Base-by-base conservation (phyloP, 495 filamentous ascomycete genomes). In the Podospora comata region DNA sequence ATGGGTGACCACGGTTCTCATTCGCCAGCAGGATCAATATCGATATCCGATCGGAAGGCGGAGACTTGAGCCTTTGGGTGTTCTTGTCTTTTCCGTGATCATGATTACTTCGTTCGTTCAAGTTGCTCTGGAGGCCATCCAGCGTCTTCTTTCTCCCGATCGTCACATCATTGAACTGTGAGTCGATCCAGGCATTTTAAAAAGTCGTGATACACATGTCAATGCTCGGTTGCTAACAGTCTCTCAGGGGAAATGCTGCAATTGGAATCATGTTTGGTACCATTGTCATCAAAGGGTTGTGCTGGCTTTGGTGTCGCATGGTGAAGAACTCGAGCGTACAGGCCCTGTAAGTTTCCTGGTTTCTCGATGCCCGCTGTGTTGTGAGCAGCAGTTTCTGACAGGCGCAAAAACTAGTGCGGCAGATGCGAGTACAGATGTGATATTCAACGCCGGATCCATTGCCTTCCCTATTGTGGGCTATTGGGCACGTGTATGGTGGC, bases 391-490 rank as follows among this genome's bases (percentile, higher is more conserved):
- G 9, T 48, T 11, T 2, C 15, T 48, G 13, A 48, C 39, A 16
- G 13, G 39, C 20, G 39, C 27, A 13, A 4, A 20, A 7, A 44
- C 26, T 62, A 77, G 75, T 20, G 77, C 76, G 28, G 54, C 77
- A 39, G 76, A 77, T 66, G 76, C 76, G 0, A 73, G 73, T 15
- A 75, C 77, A 39, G 84, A 86, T 74, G 91, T 97, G 11, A 84
- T 97, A 15, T 97, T 97, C 86, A 97, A 97, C 74, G 89, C 85
- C 15, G 95, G 96, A 73, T 93, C 90, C 67, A 96, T 97, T 70
- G 86, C 92, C 13, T 92, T 92, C 74, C 91, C 91, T 6, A 84
- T 92, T 89, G 86, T 95, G 53, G 94, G 94, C 3, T 91, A 85
- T 71, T 92, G 91, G 72, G 84, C 86, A n/a, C 76, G 82, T 2